These are phyloP conservation scores for Camillea tinctor DNA, from an alignment of 2,329 filamentous ascomycete genomes.

Conservation along the genomic window DNA sequence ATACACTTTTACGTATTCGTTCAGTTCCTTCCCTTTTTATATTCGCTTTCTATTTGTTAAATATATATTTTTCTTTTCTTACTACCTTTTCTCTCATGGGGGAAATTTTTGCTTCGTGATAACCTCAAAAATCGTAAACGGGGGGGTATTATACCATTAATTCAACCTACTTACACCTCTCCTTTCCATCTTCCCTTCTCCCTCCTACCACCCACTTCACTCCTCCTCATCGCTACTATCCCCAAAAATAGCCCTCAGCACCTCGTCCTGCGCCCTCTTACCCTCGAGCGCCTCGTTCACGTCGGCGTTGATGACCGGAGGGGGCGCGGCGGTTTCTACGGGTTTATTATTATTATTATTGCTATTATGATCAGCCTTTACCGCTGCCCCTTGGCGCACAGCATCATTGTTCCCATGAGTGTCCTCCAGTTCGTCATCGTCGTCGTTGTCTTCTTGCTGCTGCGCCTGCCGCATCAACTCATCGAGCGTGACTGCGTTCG, in stretches of 20 bases:
- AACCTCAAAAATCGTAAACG: no score
- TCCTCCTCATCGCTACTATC: constrained; percentile 67
- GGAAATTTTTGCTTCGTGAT: no score
- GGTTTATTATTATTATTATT: no score
- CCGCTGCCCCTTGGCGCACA: not conserved
- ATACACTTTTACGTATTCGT: no score
- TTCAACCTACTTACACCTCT: no score
- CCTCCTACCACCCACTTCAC: not conserved
- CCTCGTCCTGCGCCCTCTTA: constrained; percentile 71
- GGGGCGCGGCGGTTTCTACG: no score
- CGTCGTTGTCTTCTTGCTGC: constrained; percentile 2
- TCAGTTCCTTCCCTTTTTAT: no score
- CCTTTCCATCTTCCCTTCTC: not conserved
- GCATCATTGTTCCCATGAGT: not conserved
- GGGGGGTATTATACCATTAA: no score
- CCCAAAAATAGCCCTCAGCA: constrained; percentile 92
- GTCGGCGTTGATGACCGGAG: constrained; percentile 66
- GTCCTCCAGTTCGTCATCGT: not conserved
- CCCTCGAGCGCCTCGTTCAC: constrained; percentile 77
- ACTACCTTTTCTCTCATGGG: no score
- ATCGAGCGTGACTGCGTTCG: constrained; percentile 32
- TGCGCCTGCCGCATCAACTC: constrained; percentile 32
- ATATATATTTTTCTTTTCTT: no score
- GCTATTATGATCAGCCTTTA: no score
- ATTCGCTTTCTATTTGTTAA: no score